Evolutionary conservation across 306 rosid species (phyloP), one percentile per base, ranked within the genome.

Genomic region (Carpinus viminea): DNA sequence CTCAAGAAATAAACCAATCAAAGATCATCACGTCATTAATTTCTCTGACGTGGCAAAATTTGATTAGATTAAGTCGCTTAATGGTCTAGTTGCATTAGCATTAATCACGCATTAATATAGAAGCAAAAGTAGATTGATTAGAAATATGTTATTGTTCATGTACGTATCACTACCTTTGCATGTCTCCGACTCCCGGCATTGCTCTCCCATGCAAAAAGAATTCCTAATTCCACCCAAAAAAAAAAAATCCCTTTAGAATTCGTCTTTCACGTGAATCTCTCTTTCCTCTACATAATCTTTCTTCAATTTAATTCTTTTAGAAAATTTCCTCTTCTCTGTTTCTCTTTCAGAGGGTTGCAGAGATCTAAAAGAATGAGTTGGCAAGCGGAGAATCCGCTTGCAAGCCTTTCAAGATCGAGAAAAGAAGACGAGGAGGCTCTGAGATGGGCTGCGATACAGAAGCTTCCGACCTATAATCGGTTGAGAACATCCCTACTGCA

Each of bases 381-480:
- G 70, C 28, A 46, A 12, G 7, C 7, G 50, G 43, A 45, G 56
- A 74, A 21, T 31, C 78, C 55, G 20, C 43, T 74, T 20, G 26
- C 18, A 20, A 24, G 28, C 20, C 50, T 2, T 41, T 74, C 70
- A 61, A 41, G 45, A 41, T 41, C 45, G 8, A 6, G 45, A 41
- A 41, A 41, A 41, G 45, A 41, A 41, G 80, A 66, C 20, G 82
- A 79, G 53, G 72, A 5, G 38, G 72, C 77, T 71, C 31, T 79
- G 15, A 34, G 3, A 31, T 79, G 77, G 77, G 64, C 82, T 48
- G 52, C 72, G n/a, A 48, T 79, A 43, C 16, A 72, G 70, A 72
- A 61, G 24, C 70, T 79, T 24, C 73, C 72, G 17, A 72, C 77
- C 10, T 79, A 79, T 6, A 24, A 72, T 51, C 38, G 77, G 41